Base-by-base conservation (phyloP, 192 early-diverging fungal genomes). In the Backusella westeae region DNA sequence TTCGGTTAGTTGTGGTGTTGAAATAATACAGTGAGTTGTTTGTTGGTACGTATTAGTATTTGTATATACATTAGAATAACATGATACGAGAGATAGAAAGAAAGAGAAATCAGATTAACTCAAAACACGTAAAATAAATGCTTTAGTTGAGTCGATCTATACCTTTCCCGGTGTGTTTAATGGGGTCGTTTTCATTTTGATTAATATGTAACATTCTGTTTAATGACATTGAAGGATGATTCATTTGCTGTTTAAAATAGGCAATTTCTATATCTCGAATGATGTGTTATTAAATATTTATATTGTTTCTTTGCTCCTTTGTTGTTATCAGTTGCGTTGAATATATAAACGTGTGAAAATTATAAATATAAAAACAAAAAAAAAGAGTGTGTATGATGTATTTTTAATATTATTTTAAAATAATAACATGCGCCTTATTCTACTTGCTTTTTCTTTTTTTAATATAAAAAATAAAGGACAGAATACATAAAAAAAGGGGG, bases 291-390 rank as follows among this genome's bases (percentile, higher is more conserved):
- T 29, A 29, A 29, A 29, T 29, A 63, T 63, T 63, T 26, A 21
- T 63, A 12, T 63, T 63, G 4, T 63, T 29, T 63, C n/a, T 63
- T 63, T 63, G 21, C 23, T 63, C 21, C n/a, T 53, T 53, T 26
- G 53, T 59, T 12, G 8, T 59, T 59, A 26, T 59, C 17, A 59
- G 23, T 23, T 10, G 8, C 3, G 53, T 26, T 59, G 23, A 23
- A 59, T 49, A 49, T 59, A 59, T 59, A 59, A 59, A 59, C 53
- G 53, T 59, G 53, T 59, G 53, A 59, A 59, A 59, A 59, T 59
- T 49, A 49, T 49, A 7, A 59, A 59, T 2, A 26, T 59, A 26
- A 59, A 23, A 52, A 21, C n/a, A 52, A n/a, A 23, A 12, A 23
- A 6, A 59, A 59, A 59, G 26, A 12, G 21, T 49, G 46, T 7